These are phyloP conservation scores for Populus euphratica DNA, from an alignment of 345 rosid species.

Conservation along the genomic window DNA sequence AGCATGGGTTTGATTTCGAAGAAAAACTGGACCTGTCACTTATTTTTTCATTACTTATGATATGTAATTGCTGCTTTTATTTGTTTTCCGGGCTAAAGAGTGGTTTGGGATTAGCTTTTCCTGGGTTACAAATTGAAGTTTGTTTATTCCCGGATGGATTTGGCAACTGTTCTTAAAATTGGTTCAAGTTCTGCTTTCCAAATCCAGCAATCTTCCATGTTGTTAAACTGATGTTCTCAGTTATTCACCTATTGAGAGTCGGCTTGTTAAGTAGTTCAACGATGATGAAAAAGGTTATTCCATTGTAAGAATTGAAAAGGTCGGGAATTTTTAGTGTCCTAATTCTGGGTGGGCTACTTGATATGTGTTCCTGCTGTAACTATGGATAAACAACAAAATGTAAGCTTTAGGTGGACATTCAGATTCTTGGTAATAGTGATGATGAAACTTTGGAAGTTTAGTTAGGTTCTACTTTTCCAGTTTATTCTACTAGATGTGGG, in stretches of 20 bases:
- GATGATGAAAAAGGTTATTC: neutral
- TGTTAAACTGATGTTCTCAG: neutral
- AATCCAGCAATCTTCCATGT: neutral
- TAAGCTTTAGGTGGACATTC: slow-evolving; percentile 69
- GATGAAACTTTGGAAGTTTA: neutral
- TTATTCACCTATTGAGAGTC: neutral
- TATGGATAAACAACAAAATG: slow-evolving; percentile 55
- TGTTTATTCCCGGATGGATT: neutral
- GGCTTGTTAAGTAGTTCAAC: neutral
- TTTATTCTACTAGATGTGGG: neutral
- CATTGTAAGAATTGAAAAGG: no score
- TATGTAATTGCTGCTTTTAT: neutral
- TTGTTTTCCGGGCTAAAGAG: neutral
- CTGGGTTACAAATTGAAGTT: neutral
- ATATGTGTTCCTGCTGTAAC: slow-evolving; percentile 71
- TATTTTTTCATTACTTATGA: neutral
- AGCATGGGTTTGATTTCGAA: neutral
- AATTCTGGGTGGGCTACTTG: slow-evolving; percentile 73
- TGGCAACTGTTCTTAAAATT: neutral
- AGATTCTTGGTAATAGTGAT: neutral
- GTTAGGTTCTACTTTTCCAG: neutral
- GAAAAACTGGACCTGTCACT: slow-evolving; percentile 12
- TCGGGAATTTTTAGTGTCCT: slow-evolving; percentile 38
- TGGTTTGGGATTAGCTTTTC: neutral
- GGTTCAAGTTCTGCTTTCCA: neutral